A percentile compares a stretch with the other conserved stretches of the same genome.
Evolutionary conservation across 2,329 filamentous ascomycete species (phyloP).

Genomic region (Harringtonia aguacate): DNA sequence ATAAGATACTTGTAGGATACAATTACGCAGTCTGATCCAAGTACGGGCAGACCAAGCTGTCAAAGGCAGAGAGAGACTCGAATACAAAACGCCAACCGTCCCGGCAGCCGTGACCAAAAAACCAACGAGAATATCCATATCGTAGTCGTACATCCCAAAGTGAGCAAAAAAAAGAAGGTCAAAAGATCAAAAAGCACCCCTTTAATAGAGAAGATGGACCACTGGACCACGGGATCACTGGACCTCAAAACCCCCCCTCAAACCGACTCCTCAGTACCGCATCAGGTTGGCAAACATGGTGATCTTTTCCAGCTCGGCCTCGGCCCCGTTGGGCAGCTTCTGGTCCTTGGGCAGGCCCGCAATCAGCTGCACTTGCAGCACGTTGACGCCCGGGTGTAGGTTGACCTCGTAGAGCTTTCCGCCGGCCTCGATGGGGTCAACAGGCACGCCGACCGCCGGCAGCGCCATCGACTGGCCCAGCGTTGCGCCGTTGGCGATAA

Average conservation of each 20-base stretch:
- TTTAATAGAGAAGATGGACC: too few relatives aligned
- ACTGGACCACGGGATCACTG: too few relatives aligned
- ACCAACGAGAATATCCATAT: too few relatives aligned
- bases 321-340: constrained; percentile 44
- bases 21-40: too few relatives aligned
- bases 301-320: constrained; percentile 68
- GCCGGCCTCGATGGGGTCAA: constrained; percentile 40
- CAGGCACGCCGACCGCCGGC: constrained; percentile 34
- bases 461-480: constrained; percentile 39
- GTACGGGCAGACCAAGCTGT: too few relatives aligned
- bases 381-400: constrained; percentile 62
- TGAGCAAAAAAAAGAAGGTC: not conserved
- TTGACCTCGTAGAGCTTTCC: constrained; percentile 67
- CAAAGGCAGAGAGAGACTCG: too few relatives aligned
- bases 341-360: constrained; percentile 55
- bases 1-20: too few relatives aligned
- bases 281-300: constrained; percentile 65
- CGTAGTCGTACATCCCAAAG: too few relatives aligned
- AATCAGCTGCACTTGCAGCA: constrained; percentile 68
- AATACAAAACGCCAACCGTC: too few relatives aligned
- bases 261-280: constrained; percentile 22
- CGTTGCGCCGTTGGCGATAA: constrained; percentile 56
- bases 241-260: too few relatives aligned
- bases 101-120: too few relatives aligned
- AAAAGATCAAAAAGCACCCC: not conserved